Percentiles rank a stretch among this genome's conserved stretches.
phyloP scores from a whole-genome alignment of 2,329 filamentous ascomycete species.

The Magnaporthiopsis rhizophila region DNA sequence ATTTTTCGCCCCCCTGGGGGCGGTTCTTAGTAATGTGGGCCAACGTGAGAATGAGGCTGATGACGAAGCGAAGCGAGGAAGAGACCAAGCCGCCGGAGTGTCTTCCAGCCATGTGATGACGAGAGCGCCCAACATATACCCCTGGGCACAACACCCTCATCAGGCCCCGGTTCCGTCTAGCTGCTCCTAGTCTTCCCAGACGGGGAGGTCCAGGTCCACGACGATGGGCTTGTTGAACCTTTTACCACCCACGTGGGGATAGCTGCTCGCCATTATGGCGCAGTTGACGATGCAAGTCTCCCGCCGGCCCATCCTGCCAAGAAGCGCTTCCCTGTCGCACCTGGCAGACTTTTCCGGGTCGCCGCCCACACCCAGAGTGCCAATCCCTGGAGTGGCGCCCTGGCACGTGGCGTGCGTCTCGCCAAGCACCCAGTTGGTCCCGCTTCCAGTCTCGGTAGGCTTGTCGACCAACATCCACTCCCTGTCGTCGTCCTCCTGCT shows the following conservation, averaged over 20 bases:
- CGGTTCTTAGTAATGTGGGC: not conserved
- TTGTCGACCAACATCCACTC: not conserved
- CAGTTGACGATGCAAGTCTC: slow-evolving; percentile 80
- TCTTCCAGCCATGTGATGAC: not conserved
- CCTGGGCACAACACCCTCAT: not conserved
- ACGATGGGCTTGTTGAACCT: slow-evolving; percentile 72
- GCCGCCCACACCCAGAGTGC: slow-evolving; percentile 31
- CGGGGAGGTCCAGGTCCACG: slow-evolving; percentile 69
- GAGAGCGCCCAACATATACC: not conserved
- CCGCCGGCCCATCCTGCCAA: slow-evolving; percentile 35
- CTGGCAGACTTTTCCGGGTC: slow-evolving; percentile 28
- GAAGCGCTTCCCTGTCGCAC: slow-evolving; percentile 32
- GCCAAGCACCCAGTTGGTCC: not conserved
- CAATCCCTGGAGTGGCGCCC: slow-evolving; percentile 17
- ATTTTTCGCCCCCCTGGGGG: not conserved
- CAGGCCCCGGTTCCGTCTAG: not conserved
- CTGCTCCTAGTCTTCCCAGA: slow-evolving; percentile 31
- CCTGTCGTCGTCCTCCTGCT: not conserved
- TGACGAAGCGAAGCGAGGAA: no score
- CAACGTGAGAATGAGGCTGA: not conserved
- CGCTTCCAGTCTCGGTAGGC: not conserved
- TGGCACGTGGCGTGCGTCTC: not conserved
- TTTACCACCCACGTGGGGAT: slow-evolving; percentile 54
- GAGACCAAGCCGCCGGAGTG: not conserved
- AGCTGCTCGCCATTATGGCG: slow-evolving; percentile 61